Base-by-base conservation (phyloP, 129 eudicot genomes). In the Helianthus tuberosus region DNA sequence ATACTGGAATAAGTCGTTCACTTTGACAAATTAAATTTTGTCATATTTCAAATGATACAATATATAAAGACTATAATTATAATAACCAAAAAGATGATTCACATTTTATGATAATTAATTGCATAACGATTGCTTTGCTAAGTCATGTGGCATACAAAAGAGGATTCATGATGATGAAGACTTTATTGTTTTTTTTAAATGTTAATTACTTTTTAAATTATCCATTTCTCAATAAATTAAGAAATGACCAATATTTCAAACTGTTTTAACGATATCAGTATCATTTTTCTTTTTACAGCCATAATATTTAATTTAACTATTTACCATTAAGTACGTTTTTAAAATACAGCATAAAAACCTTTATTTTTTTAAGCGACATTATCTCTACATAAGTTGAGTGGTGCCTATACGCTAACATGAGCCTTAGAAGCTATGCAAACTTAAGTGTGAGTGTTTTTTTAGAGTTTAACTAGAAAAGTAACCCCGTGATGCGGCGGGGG, bases 61-160 rank as follows among this genome's bases (percentile, higher is more conserved):
- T 41, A 41, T 1, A 41, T 41, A 41, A 41, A 41, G 46, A 41
- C 8, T 41, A 8, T 41, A 41, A 13, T 51, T 14, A 17, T 20
- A 7, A 53, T 35, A 70, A 70, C 46, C 17, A 57, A 53, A 70
- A 35, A 11, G 6, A 52, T 17, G 64, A 70, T 38, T 7, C 57
- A 29, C 54, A 14, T 75, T 63, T 29, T 50, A 6, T 38, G 50
- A 6, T 3, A 52, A 38, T 49, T 38, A 49, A 64, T 75, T 74
- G 54, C 39, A 64, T 64, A 50, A 64, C 41, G 64, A 74, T 62
- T 17, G 62, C 11, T 63, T 63, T 23, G 52, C 25, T 3, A 57
- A 7, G 59, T 29, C 50, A 61, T 16, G 70, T 48, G 53, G 17
- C 32, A 29, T 50, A 49, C 41, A 25, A 47, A 74, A 49, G 64